These are phyloP conservation scores for Carex scoparia DNA, from an alignment of 176 grass and related monocot genomes.

Conservation along the genomic window DNA sequence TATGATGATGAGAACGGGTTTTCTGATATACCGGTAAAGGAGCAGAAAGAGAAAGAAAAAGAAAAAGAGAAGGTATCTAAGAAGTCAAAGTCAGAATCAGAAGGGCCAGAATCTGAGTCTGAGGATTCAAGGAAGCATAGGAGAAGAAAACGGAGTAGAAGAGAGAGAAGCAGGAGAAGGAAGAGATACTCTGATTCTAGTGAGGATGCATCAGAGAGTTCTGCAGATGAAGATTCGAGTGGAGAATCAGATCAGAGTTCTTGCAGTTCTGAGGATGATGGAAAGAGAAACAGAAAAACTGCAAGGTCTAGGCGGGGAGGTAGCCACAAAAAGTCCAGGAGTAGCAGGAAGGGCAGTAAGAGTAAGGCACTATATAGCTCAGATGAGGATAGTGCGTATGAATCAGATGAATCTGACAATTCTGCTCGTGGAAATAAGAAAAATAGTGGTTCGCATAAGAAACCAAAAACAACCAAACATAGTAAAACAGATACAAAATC, in stretches of 20 bases:
- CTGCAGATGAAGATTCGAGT: conserved; percentile 23
- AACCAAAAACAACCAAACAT: not conserved
- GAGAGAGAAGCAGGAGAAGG: conserved; percentile 37
- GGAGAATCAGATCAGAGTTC: conserved; percentile 46
- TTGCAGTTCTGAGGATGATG: conserved; percentile 46
- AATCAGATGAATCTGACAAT: conserved; percentile 33
- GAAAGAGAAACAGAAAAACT: conserved; percentile 38
- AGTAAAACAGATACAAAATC: not conserved
- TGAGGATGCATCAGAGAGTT: conserved; percentile 26
- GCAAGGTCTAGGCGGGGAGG: conserved; percentile 15
- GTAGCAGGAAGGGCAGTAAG: conserved; percentile 38
- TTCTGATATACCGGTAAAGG: conserved; percentile 31
- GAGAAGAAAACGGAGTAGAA: conserved; percentile 35
- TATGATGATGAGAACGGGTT: conserved; percentile 22
- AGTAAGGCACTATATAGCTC: conserved; percentile 31
- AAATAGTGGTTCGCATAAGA: not conserved
- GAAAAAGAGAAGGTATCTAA: not conserved
- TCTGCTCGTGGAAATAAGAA: not conserved
- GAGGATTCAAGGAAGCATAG: conserved; percentile 42
- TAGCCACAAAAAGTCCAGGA: conserved; percentile 40
- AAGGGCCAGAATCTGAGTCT: conserved; percentile 33
- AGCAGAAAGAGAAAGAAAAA: conserved; percentile 26
- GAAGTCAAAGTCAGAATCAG: conserved; percentile 40
- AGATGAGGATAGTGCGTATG: conserved; percentile 28
- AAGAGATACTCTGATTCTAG: conserved; percentile 32